These are phyloP conservation scores for Xylaria sp. DNA, from an alignment of 2,329 filamentous ascomycete genomes.

Conservation along the genomic window DNA sequence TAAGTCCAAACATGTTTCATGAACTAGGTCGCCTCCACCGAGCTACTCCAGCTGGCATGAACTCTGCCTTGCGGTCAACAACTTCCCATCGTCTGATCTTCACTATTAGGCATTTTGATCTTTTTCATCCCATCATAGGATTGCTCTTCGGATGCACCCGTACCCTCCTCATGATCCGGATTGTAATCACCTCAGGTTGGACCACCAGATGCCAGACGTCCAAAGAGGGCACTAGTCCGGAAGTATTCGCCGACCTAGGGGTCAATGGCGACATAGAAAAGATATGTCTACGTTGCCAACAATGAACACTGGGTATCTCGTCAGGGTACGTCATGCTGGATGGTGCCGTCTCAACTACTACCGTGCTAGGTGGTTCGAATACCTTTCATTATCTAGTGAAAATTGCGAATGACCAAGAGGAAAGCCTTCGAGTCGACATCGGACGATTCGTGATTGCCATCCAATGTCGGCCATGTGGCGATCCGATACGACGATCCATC, in stretches of 20 bases:
- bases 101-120: conserved; percentile 34
- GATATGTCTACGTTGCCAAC: conserved; percentile 8
- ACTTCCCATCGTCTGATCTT: conserved; percentile 33
- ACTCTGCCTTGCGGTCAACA: conserved; percentile 4
- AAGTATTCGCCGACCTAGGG: neutral
- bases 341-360: neutral
- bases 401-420: neutral
- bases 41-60: conserved; percentile 22
- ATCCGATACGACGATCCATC: conserved; percentile 33
- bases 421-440: neutral
- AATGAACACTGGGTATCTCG: neutral
- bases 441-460: conserved; percentile 13
- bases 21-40: conserved; percentile 1
- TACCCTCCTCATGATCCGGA: conserved; percentile 18
- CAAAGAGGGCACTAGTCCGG: conserved; percentile 8
- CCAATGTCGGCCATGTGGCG: conserved; percentile 32
- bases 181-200: conserved; percentile 23
- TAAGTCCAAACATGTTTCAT: conserved; percentile 13
- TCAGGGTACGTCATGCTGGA: neutral
- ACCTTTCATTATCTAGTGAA: neutral
- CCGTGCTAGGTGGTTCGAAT: neutral
- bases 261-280: neutral
- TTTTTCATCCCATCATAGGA: conserved; percentile 33
- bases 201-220: conserved; percentile 14
- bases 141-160: conserved; percentile 25